These are phyloP conservation scores for Tilletia caries DNA, from an alignment of 1,284 basidiomycete genomes.

Conservation along the genomic window DNA sequence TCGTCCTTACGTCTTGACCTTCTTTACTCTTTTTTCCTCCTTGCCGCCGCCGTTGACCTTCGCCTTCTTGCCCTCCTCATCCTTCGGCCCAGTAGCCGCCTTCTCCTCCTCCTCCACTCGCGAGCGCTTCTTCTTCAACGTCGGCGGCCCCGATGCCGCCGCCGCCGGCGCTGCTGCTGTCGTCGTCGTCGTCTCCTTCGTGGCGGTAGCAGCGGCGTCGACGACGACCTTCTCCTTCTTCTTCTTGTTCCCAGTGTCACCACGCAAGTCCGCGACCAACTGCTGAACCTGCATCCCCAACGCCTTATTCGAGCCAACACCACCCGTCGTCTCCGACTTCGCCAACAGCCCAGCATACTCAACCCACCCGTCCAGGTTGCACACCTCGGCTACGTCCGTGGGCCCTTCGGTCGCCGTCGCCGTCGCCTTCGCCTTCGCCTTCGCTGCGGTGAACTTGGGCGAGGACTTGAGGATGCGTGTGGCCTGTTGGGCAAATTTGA, in stretches of 20 bases:
- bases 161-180: no score
- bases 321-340: not conserved
- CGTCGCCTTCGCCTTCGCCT: no score
- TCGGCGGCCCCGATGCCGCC: not conserved
- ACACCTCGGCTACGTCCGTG: no score
- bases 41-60: not conserved
- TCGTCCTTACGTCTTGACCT: not conserved
- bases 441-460: not conserved
- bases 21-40: not conserved
- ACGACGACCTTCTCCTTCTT: not conserved
- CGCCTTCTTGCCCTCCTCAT: not conserved
- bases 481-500: conserved; percentile 6
- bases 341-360: not conserved
- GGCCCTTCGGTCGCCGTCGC: no score
- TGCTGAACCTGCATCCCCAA: conserved; percentile 6
- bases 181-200: no score
- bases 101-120: not conserved
- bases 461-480: not conserved
- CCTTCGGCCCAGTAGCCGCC: not conserved
- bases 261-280: not conserved
- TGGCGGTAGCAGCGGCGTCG: no score
- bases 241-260: not conserved
- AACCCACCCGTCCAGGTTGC: not conserved
- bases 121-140: not conserved
- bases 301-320: not conserved